Base-by-base conservation (phyloP, 495 filamentous ascomycete species). In the Penicillium manginii region DNA sequence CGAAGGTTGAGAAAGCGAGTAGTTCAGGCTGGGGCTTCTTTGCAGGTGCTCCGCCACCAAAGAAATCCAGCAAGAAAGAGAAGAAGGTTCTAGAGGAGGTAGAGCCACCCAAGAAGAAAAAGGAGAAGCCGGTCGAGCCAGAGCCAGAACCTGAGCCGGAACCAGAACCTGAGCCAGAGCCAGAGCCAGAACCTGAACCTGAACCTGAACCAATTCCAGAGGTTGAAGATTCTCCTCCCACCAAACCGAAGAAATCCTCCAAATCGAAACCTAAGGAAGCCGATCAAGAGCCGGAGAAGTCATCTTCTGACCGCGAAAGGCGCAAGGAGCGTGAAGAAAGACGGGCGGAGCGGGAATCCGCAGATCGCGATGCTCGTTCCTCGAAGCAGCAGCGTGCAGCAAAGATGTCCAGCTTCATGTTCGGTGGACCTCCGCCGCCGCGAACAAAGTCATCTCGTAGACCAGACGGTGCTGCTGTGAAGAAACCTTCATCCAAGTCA, bases 21-120 rank as follows among this genome's bases (percentile, higher is more conserved):
- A 77, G 70, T 10, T 69, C 76, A 7, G 81, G 82, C 19, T 88
- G 86, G 85, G 84, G 82, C 22, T 82, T 85, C 71, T 86, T 81
- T 81, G 81, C 77, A 47, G 73, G 79, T 6, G 72, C 79, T 15
- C 70, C 84, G 15, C 72, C 80, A 11, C 72, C 81, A n/a, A 78
- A 78, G 57, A 83, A 78, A 61, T 65, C 78, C 14, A 65, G 63
- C 19, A 78, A 81, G 64, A 79, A 77, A 60, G 75, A 80, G 32
- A 57, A 54, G 12, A 74, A 70, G 55, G 58, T 65, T 1, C 74
- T 67, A n/a, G 67, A 69, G 60, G 65, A 69, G 52, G 49, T 60
- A 58, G 54, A 59, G 57, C 48, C 55, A 8, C 39, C 49, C 7
- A 35, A 57, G 47, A 48, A 51, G 26, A 29, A 53, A 33, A 65